Evolutionary conservation across 768 basidiomycete genomes (phyloP).

Genomic region (Suillus occidentalis): DNA sequence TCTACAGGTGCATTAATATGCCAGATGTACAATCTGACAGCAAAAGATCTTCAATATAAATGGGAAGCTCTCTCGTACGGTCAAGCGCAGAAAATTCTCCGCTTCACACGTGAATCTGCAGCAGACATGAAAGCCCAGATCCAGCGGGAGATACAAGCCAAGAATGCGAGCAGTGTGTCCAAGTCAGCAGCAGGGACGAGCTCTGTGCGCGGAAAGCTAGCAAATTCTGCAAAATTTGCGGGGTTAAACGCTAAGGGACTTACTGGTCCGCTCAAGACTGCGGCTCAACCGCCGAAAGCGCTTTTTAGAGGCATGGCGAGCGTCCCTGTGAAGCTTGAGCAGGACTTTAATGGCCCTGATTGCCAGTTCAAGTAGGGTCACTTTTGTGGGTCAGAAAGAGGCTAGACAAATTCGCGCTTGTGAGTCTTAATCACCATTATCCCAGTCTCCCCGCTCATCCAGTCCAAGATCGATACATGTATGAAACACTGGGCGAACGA

Average conservation of each 20-base stretch:
- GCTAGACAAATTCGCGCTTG: constrained; percentile 46
- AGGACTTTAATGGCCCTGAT: constrained; percentile 8
- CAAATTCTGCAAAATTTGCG: constrained; percentile 13
- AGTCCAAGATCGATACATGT: constrained; percentile 83
- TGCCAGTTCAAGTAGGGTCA: constrained; percentile 30
- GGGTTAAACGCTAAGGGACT: constrained; percentile 8
- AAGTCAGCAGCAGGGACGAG: not conserved
- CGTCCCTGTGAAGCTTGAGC: not conserved
- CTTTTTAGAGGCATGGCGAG: not conserved
- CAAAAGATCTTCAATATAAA: constrained; percentile 61
- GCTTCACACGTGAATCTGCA: constrained; percentile 50
- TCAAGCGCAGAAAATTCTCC: constrained; percentile 33
- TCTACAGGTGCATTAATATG: constrained; percentile 62
- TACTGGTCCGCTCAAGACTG: not conserved
- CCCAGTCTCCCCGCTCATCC: not conserved
- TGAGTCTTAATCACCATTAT: constrained; percentile 35
- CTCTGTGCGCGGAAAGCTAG: not conserved
- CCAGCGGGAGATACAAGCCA: constrained; percentile 38
- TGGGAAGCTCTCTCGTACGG: constrained; percentile 56
- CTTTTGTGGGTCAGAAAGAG: constrained; percentile 29
- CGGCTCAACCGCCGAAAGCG: not conserved
- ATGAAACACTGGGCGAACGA: constrained; percentile 83
- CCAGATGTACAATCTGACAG: constrained; percentile 53
- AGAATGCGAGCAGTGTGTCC: constrained; percentile 26
- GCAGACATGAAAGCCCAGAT: constrained; percentile 43